Percentiles rank a stretch among this genome's conserved stretches.
phyloP scores from a whole-genome alignment of 1,284 basidiomycete genomes.

The Apiotrichum porosum region DNA sequence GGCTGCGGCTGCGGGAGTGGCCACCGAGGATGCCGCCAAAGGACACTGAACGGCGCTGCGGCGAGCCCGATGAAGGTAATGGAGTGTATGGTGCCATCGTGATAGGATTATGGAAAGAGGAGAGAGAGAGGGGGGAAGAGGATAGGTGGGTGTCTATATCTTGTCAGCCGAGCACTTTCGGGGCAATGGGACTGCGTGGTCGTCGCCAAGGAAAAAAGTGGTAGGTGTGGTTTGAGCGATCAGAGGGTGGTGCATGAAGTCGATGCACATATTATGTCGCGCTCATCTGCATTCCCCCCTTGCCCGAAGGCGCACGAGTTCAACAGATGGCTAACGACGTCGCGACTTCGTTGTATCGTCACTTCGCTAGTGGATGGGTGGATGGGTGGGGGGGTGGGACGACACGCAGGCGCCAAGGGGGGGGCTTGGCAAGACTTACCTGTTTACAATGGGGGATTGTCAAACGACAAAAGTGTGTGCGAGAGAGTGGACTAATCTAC shows the following conservation, averaged over 20 bases:
- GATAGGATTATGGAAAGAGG: neutral
- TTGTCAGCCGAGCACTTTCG: neutral
- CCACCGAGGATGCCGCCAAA: constrained; percentile 18
- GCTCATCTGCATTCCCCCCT: neutral
- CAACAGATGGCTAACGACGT: constrained; percentile 12
- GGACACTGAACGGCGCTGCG: constrained; percentile 23
- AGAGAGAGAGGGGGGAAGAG: neutral
- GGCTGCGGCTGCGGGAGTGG: constrained; percentile 13
- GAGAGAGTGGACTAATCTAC: neutral
- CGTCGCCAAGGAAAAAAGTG: neutral
- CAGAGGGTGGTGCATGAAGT: constrained; percentile 47
- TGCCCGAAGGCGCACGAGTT: constrained; percentile 4
- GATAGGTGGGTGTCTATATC: neutral
- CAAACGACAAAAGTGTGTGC: too few relatives aligned
- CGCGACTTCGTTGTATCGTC: constrained; percentile 39
- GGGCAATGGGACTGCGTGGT: neutral
- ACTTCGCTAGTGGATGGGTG: constrained; percentile 8
- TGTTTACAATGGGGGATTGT: neutral
- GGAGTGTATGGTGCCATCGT: constrained; percentile 34
- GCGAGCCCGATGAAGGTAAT: constrained; percentile 13
- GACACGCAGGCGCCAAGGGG: neutral
- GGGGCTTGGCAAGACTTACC: constrained; percentile 1
- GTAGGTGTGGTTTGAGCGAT: constrained; percentile 9
- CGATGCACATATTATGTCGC: constrained; percentile 26
- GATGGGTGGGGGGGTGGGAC: neutral